A percentile compares a stretch with the other conserved stretches of the same genome.
Evolutionary conservation across 495 filamentous ascomycete species (phyloP).

Genomic region (Parmelia sp.): DNA sequence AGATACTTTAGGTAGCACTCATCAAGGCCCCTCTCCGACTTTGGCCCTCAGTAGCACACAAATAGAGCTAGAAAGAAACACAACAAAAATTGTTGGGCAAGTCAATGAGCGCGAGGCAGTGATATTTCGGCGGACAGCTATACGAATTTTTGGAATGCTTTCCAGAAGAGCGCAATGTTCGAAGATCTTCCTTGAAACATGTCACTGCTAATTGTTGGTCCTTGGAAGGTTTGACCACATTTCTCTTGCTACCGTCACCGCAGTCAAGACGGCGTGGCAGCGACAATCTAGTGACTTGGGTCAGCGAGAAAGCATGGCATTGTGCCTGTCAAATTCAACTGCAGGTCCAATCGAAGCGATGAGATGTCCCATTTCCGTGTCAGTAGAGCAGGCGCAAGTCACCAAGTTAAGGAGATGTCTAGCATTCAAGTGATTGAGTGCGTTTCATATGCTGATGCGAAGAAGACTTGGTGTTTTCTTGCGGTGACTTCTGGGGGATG

Average conservation of each 20-base stretch:
- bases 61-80: not conserved
- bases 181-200: too few relatives aligned
- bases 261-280: too few relatives aligned
- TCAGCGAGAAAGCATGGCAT: not conserved
- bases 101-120: not conserved
- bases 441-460: not conserved
- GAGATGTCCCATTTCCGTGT: not conserved
- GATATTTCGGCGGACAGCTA: not conserved
- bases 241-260: not conserved
- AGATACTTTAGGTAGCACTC: not conserved
- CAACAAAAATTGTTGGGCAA: not conserved
- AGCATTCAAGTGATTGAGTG: too few relatives aligned
- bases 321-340: not conserved
- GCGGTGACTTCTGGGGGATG: too few relatives aligned
- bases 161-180: not conserved
- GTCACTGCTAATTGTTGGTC: not conserved
- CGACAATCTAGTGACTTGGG: too few relatives aligned
- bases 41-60: not conserved
- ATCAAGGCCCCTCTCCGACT: not conserved
- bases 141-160: not conserved
- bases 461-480: too few relatives aligned
- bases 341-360: not conserved
- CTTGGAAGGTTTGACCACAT: not conserved
- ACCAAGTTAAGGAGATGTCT: too few relatives aligned
- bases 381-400: not conserved